Conservation (phyloP, 805 yeast genomes). For the Metschnikowia baotianmanensis region DNA sequence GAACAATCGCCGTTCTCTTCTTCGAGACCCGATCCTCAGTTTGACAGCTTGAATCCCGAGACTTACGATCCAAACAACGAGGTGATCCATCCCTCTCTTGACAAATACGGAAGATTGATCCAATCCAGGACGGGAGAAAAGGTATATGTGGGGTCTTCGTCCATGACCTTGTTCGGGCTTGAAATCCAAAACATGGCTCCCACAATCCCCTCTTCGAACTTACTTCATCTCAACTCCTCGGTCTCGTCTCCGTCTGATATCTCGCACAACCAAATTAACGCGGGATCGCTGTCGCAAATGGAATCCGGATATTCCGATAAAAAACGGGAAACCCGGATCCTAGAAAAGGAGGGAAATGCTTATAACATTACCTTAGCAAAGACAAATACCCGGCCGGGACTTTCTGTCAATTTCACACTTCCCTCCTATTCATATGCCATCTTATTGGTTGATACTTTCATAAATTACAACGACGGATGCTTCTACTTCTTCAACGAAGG, state of each 20-base stretch:
- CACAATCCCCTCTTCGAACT: constrained; percentile 19
- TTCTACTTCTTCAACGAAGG: constrained; percentile 85
- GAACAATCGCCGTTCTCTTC: constrained; percentile 9
- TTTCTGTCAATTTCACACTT: constrained; percentile 65
- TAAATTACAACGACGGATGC: constrained; percentile 80
- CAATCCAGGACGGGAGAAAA: constrained; percentile 75
- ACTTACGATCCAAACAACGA: constrained; percentile 28
- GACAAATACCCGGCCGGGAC: constrained; percentile 64
- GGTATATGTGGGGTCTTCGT: constrained; percentile 75
- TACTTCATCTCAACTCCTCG: constrained; percentile 18
- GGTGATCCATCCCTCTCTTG: constrained; percentile 68
- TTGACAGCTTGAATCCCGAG: constrained; percentile 8
- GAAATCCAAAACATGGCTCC: constrained; percentile 70
- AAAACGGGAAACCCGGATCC: constrained; percentile 51
- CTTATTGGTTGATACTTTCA: constrained; percentile 69
- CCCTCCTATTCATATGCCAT: constrained; percentile 78
- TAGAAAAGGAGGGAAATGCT: constrained; percentile 76
- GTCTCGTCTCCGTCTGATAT: constrained; percentile 14
- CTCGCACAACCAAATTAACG: constrained; percentile 13
- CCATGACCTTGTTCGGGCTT: constrained; percentile 78
- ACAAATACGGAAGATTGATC: constrained; percentile 66
- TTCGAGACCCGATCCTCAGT: constrained; percentile 2
- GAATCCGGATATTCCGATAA: constrained; percentile 12
- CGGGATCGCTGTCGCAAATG: constrained; percentile 9
- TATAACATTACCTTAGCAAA: constrained; percentile 67